These are phyloP conservation scores for Cladosporium austrohemisphaericum DNA, from an alignment of 2,329 filamentous ascomycete species.

Conservation along the genomic window DNA sequence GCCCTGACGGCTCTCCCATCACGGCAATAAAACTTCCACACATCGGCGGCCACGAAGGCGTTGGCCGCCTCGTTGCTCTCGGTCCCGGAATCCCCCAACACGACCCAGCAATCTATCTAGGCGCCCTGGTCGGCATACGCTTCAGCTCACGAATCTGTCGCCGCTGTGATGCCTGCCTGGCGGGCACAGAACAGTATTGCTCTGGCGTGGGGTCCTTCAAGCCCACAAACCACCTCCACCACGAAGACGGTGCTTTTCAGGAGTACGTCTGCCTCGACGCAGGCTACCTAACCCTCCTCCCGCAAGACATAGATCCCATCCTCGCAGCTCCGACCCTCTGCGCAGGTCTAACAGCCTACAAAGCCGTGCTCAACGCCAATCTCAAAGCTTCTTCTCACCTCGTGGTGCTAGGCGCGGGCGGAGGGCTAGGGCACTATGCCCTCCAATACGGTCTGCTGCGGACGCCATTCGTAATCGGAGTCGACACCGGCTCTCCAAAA, in stretches of 20 bases:
- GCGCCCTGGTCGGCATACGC: constrained; percentile 42
- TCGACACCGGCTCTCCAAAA: constrained; percentile 41
- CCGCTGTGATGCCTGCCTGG: not conserved
- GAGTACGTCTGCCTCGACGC: constrained; percentile 45
- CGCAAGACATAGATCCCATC: constrained; percentile 41
- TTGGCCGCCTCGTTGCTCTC: constrained; percentile 40
- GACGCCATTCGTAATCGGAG: constrained; percentile 41
- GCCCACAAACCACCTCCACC: constrained; percentile 44
- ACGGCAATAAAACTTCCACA: constrained; percentile 45
- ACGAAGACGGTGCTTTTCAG: constrained; percentile 46
- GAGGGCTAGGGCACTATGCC: constrained; percentile 45
- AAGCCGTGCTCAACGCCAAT: constrained; percentile 42
- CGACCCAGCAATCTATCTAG: constrained; percentile 35
- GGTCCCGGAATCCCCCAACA: constrained; percentile 35
- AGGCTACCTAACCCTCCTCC: constrained; percentile 42
- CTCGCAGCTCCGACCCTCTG: constrained; percentile 43
- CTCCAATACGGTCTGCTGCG: constrained; percentile 45
- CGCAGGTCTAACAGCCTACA: constrained; percentile 45
- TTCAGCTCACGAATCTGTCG: constrained; percentile 27
- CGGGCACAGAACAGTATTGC: not conserved
- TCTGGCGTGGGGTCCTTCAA: constrained; percentile 20
- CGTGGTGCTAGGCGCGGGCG: constrained; percentile 45
- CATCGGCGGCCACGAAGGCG: constrained; percentile 46
- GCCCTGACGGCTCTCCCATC: constrained; percentile 40
- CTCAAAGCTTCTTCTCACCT: constrained; percentile 40